These are phyloP conservation scores for Raddia guianensis DNA, from an alignment of 176 grass and related monocot genomes.

Conservation along the genomic window DNA sequence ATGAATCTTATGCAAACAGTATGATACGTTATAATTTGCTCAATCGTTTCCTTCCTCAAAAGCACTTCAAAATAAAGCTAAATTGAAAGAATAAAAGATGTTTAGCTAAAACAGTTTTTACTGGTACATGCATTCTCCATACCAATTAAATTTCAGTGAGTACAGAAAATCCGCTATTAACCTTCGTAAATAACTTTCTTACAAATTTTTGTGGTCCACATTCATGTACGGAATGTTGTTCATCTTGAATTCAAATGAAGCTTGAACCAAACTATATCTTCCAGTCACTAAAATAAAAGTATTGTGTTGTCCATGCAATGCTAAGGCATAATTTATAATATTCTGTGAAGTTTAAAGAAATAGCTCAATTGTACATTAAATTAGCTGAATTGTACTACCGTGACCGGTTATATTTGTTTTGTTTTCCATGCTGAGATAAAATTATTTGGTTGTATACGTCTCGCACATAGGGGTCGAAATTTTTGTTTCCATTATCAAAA, in stretches of 20 bases:
- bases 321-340: constrained; percentile 16
- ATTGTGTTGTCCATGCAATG: neutral
- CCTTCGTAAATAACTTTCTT: neutral
- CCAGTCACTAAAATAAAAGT: constrained; percentile 8
- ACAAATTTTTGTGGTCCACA: neutral
- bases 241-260: neutral
- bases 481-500: neutral
- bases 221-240: neutral
- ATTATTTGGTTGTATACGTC: neutral
- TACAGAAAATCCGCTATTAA: neutral
- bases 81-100: neutral
- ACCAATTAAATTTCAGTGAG: neutral
- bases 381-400: constrained; percentile 3
- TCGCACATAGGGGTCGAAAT: too few species aligned
- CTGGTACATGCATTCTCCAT: neutral
- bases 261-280: neutral
- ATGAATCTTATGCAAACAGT: constrained; percentile 23
- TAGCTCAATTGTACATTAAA: neutral
- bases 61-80: neutral
- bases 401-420: neutral
- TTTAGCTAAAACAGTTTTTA: neutral
- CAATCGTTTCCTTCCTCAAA: neutral
- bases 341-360: neutral
- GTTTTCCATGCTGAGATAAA: constrained; percentile 19
- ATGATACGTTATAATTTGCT: neutral